Percentiles rank a stretch among this genome's conserved stretches.
phyloP scores from a whole-genome alignment of 257 asterid genomes.

The Capsicum pubescens region DNA sequence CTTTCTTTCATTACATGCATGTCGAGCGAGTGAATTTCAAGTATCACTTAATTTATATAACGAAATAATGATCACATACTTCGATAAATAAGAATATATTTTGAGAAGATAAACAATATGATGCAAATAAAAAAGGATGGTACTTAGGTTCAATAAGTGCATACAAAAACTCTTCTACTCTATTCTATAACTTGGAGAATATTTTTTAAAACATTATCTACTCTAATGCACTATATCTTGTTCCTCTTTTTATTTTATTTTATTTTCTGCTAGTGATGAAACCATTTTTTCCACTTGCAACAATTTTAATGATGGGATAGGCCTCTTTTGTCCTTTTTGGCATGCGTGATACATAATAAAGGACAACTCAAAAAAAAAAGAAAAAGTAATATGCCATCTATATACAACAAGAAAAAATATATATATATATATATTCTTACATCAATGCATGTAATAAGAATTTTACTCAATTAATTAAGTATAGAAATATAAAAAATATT shows the following conservation, averaged over 20 bases:
- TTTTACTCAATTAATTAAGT: neutral
- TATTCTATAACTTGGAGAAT: neutral
- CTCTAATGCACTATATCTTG: neutral
- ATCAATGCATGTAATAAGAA: neutral
- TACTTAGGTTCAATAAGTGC: neutral
- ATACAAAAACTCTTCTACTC: neutral
- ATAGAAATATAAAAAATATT: neutral
- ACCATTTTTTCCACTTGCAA: slow-evolving; percentile 27
- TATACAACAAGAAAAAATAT: neutral
- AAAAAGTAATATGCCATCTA: neutral
- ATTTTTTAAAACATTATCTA: neutral
- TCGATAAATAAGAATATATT: too few relatives aligned
- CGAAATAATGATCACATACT: too few relatives aligned
- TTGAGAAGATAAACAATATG: neutral
- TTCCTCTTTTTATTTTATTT: neutral
- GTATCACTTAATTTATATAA: too few relatives aligned
- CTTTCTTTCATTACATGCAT: too few relatives aligned
- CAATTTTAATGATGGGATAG: slow-evolving; percentile 28
- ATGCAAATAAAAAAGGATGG: neutral
- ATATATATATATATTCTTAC: neutral
- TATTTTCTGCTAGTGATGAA: slow-evolving; percentile 18
- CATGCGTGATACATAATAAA: slow-evolving; percentile 12
- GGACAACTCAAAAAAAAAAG: neutral
- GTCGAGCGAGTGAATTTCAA: neutral
- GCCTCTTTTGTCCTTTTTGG: slow-evolving; percentile 5